Base-by-base conservation (phyloP, 2,329 filamentous ascomycete species). In the Penicillium janthinellum region DNA sequence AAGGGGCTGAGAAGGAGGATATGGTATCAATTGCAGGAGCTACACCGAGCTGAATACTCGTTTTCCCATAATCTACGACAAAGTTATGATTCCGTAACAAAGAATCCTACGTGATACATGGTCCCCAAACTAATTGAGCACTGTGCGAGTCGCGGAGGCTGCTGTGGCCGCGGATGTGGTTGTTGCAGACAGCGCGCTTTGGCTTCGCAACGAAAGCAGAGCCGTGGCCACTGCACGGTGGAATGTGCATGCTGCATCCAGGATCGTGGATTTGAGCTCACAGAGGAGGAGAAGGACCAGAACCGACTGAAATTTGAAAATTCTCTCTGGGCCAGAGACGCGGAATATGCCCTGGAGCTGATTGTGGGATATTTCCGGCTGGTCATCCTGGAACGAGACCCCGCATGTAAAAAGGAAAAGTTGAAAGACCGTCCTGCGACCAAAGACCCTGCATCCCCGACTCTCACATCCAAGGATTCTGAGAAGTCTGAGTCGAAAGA, bases 121-220 rank as follows among this genome's bases (percentile, higher is more conserved):
- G 5, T 1, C 5, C 6, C 20, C 2, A 1, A 1, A 3, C 20
- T 25, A 4, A 25, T 15, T 15, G 4, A 5, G 1, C 20, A 25
- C 20, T 45, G 42, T 3, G 12, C 2, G 20, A 25, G 20, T 15
- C 12, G 12, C 12, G 41, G 41, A 12, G 20, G 42, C 20, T 45
- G 42, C 42, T 25, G 42, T 15, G 20, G 11, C 12, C 42, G 42
- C 7, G 42, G 2, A 25, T 45, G 42, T 10, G 20, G 42, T 4
- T 45, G 20, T 25, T 45, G 22, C 20, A 25, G 4, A 4, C 12
- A 15, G 15, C 42, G 22, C 25, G 5, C 20, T 8, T 25, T 12
- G 5, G 22, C 41, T 20, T 15, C 42, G 7, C 11, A 15, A 4
- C 28, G 20, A 45, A 44, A 25, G 4, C 25, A 15, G 14, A 12